Base-by-base conservation (phyloP, 169 alveolate genomes). In the Miamiensis avidus region DNA sequence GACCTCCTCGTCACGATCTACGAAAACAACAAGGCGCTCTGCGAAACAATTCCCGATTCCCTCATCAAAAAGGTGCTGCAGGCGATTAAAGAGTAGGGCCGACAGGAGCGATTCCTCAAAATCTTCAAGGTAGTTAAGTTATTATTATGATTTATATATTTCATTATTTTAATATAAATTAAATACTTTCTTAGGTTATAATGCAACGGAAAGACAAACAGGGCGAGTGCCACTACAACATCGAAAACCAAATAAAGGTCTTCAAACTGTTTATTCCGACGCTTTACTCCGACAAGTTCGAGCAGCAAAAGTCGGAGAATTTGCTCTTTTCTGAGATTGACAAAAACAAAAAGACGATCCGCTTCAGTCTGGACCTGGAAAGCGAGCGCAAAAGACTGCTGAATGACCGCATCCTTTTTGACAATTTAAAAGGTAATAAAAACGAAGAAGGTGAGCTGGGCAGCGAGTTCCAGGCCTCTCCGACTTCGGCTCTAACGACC, bases 61-160 rank as follows among this genome's bases (percentile, higher is more conserved):
- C 73, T 34, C 33, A 32, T 82, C 0, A 64, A 74, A 31, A n/a
- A 11, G 15, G 25, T 86, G 0, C 32, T 81, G 15, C 26, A 65
- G 32, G 34, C 65, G 30, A 81, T 64, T 28, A 86, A 69, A 28
- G 75, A 75, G 25, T 49, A 16, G 26, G 90, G 90, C 4, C 79
- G 90, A 81, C 33, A 86, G 28, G 74, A 78, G 1, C 79, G 90
- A 81, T 86, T 86, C 65, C 75, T 86, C 30, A 78, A 75, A 31
- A 32, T 86, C 1, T 75, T 86, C 29, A 81, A 81, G 49, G 79
- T 76, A 29, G 29, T 82, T 11, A 49, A 49, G 20, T 49, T 11
- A 49, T 11, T 4, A 49, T 49, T 49, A 11, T 11, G 20, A 11
- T 49, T 49, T 11, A 49, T 49, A 11, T 49, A 11, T 49, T 49